phyloP scores from a whole-genome alignment of 345 rosid species.

The Syzygium jambos region DNA sequence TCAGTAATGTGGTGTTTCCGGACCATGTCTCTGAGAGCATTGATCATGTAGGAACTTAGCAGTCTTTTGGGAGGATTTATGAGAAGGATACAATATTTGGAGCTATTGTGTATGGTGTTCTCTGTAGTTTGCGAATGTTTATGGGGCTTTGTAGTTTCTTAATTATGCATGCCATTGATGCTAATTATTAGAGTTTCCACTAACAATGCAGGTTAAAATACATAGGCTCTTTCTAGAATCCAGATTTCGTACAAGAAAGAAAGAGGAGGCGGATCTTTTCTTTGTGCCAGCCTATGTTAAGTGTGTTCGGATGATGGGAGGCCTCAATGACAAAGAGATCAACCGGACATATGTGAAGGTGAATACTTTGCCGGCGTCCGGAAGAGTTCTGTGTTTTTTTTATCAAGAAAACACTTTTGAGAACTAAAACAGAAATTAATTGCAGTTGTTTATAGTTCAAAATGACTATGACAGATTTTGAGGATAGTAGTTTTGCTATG shows the following conservation, averaged over 20 bases:
- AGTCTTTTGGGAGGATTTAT: background rate
- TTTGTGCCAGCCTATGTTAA: conserved; percentile 90
- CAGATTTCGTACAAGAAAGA: conserved; percentile 52
- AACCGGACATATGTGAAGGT: conserved; percentile 85
- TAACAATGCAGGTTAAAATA: conserved; percentile 57
- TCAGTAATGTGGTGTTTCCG: background rate
- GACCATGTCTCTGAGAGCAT: background rate
- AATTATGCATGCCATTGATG: background rate
- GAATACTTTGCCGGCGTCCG: background rate
- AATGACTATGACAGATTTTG: background rate
- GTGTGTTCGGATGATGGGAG: conserved; percentile 89
- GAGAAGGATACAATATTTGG: background rate
- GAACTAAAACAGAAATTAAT: background rate
- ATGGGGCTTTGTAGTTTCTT: background rate
- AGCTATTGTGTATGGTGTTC: background rate
- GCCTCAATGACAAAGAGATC: conserved; percentile 89
- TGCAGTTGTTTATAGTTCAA: background rate
- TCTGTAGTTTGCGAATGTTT: background rate
- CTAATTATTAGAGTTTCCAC: background rate
- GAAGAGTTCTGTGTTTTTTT: background rate
- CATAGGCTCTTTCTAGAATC: conserved; percentile 64
- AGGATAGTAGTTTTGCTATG: background rate
- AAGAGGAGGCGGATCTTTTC: conserved; percentile 88
- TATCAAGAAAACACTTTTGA: background rate
- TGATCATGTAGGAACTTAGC: background rate